phyloP scores from a whole-genome alignment of 2,329 filamentous ascomycete genomes.

The Stachybotrys chlorohalonatus region DNA sequence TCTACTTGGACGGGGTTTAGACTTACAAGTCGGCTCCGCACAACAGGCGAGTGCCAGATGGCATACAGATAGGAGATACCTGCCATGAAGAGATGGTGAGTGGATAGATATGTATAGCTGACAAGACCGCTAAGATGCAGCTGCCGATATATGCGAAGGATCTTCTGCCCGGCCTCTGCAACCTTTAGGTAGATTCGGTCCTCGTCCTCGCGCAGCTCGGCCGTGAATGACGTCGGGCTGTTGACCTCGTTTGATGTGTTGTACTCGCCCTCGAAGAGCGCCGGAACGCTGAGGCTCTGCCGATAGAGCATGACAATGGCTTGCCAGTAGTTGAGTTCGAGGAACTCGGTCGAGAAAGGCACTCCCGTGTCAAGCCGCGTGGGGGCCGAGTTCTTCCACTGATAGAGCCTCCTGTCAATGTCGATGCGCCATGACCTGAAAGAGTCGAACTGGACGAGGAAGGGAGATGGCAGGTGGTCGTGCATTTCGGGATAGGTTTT shows the following conservation, averaged over 20 bases:
- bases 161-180: conserved; percentile 88
- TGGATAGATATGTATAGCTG: conserved; percentile 92
- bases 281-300: conserved; percentile 79
- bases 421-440: conserved; percentile 85
- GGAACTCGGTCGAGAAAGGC: conserved; percentile 77
- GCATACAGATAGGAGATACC: conserved; percentile 94
- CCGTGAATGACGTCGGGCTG: conserved; percentile 50
- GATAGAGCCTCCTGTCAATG: conserved; percentile 71
- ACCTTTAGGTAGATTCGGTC: conserved; percentile 91
- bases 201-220: conserved; percentile 69
- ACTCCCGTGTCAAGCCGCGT: conserved; percentile 74
- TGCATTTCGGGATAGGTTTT: conserved; percentile 64
- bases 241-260: conserved; percentile 56
- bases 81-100: conserved; percentile 95
- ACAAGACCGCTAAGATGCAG: conserved; percentile 81
- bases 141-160: conserved; percentile 82
- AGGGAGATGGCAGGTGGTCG: conserved; percentile 72
- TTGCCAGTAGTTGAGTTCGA: conserved; percentile 97
- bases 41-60: conserved; percentile 90
- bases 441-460: conserved; percentile 72
- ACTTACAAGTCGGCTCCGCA: conserved; percentile 75
- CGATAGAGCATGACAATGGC: conserved; percentile 92
- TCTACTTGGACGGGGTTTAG: neutral
- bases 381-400: conserved; percentile 82
- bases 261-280: conserved; percentile 73